Percentiles rank a stretch among this genome's conserved stretches.
Evolutionary conservation across 1,284 basidiomycete species (phyloP).

Genomic region (Trametes polyzona): DNA sequence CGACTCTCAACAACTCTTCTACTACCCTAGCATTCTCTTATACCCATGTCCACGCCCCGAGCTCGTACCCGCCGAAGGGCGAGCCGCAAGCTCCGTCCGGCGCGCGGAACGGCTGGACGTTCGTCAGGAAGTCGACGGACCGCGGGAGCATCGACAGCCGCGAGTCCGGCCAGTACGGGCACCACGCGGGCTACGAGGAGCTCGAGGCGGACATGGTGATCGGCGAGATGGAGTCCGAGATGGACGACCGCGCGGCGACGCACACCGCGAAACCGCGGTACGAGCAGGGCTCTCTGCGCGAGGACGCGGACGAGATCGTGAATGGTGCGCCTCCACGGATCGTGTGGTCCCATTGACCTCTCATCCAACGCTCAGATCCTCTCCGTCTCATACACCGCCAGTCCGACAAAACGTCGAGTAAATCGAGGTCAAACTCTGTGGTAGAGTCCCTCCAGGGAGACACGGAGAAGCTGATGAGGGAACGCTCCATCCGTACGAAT

Average conservation of each 20-base stretch:
- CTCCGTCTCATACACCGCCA: constrained; percentile 34
- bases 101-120: constrained; percentile 71
- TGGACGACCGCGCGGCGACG: constrained; percentile 39
- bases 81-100: constrained; percentile 39
- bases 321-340: constrained; percentile 53
- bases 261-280: constrained; percentile 45
- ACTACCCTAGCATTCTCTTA: constrained; percentile 80
- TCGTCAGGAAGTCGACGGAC: constrained; percentile 58
- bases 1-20: constrained; percentile 53
- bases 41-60: constrained; percentile 77
- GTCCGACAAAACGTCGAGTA: constrained; percentile 26
- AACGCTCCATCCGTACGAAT: constrained; percentile 76
- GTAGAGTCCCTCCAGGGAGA: constrained; percentile 37
- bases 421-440: not conserved
- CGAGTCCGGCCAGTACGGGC: constrained; percentile 36
- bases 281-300: constrained; percentile 54
- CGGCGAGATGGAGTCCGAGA: constrained; percentile 69
- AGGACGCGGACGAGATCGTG: constrained; percentile 74
- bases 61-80: constrained; percentile 68
- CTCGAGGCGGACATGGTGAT: constrained; percentile 75
- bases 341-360: constrained; percentile 41
- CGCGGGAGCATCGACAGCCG: constrained; percentile 34
- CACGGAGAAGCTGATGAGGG: constrained; percentile 66
- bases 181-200: constrained; percentile 38
- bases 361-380: constrained; percentile 47